Conservation (phyloP, 78 protist genomes). For the Planoprotostelium fungivorum region DNA sequence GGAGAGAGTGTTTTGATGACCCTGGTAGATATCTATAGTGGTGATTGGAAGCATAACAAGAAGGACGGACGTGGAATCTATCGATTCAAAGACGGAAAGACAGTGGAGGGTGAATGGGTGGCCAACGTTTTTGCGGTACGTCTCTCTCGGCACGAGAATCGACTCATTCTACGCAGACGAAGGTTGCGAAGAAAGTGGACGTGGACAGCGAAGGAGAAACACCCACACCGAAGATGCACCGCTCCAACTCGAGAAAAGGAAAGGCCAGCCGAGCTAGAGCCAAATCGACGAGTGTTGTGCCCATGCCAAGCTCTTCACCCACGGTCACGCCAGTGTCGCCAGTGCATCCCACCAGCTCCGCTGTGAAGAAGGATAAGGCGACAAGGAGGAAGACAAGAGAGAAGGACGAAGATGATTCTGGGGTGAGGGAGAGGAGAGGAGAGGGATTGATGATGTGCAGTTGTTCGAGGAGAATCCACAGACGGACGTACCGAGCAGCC, state of each 20-base stretch:
- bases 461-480: not conserved
- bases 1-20: not conserved
- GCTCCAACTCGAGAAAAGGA: not conserved
- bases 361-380: not conserved
- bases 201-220: not conserved
- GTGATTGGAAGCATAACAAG: not conserved
- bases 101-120: not conserved
- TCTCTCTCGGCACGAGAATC: too few species aligned
- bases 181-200: not conserved
- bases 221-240: not conserved
- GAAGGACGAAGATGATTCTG: not conserved
- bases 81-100: not conserved
- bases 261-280: not conserved
- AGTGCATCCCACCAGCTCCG: not conserved
- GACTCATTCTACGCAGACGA: not conserved
- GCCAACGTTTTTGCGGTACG: not conserved
- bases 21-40: not conserved
- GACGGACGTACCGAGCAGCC: not conserved
- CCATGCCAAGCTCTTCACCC: not conserved
- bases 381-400: not conserved
- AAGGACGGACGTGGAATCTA: not conserved
- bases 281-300: not conserved
- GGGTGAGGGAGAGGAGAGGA: not conserved
- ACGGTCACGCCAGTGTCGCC: not conserved
- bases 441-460: not conserved